Percentiles rank a stretch among this genome's conserved stretches.
phyloP scores from a whole-genome alignment of 345 rosid genomes.

The Eucalyptus regnans region DNA sequence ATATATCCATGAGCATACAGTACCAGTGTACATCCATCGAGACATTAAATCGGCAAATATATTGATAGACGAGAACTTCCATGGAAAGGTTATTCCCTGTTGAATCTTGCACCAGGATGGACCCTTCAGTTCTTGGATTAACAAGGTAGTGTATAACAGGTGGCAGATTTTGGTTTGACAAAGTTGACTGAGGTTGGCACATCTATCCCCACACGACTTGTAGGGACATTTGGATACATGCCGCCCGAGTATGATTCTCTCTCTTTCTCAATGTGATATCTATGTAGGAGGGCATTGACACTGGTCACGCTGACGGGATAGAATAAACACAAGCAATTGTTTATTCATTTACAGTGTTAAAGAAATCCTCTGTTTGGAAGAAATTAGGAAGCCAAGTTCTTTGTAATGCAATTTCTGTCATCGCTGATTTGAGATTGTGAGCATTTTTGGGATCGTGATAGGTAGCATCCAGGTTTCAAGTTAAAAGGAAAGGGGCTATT shows the following conservation, averaged over 20 bases:
- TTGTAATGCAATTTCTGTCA: not conserved
- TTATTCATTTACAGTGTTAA: not conserved
- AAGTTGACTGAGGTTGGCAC: constrained; percentile 31
- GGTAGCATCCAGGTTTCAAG: not conserved
- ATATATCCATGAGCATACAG: constrained; percentile 94
- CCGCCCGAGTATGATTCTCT: constrained; percentile 76
- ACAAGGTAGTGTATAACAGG: constrained; percentile 23
- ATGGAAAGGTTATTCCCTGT: constrained; percentile 46
- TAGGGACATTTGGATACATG: constrained; percentile 99
- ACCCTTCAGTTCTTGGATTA: not conserved
- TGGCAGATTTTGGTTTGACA: constrained; percentile 74
- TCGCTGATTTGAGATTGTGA: not conserved
- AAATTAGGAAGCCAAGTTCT: not conserved
- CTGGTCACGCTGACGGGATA: not conserved
- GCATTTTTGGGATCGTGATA: not conserved
- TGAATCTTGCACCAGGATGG: not conserved
- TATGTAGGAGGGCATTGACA: not conserved
- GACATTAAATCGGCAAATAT: constrained; percentile 96
- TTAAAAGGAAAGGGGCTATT: not conserved
- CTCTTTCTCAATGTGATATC: not conserved
- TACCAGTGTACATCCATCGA: constrained; percentile 91
- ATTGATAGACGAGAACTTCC: constrained; percentile 76
- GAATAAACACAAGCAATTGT: not conserved
- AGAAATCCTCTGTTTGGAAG: not conserved
- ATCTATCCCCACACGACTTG: constrained; percentile 57